Evolutionary conservation across 306 rosid species (phyloP).

Genomic region (Chamaecrista fasciculata): DNA sequence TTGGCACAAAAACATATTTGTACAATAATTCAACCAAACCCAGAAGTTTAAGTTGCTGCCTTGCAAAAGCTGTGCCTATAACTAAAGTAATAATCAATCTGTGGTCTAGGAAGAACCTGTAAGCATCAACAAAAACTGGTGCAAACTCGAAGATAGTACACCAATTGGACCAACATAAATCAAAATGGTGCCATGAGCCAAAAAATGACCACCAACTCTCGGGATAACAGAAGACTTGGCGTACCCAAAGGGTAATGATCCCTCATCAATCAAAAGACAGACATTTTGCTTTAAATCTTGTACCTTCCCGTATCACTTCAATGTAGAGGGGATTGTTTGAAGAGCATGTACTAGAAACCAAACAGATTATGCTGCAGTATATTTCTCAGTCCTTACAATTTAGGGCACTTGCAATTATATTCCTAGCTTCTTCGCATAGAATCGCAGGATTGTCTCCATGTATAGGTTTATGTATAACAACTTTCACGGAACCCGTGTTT

Average conservation of each 20-base stretch:
- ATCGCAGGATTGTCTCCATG: slow-evolving; percentile 54
- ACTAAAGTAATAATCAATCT: not conserved
- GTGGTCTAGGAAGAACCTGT: not conserved
- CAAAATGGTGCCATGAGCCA: slow-evolving; percentile 11
- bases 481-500: slow-evolving; percentile 69
- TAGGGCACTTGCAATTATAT: slow-evolving; percentile 53
- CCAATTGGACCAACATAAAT: slow-evolving; percentile 12
- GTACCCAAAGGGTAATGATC: slow-evolving; percentile 1
- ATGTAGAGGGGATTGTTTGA: slow-evolving; percentile 11
- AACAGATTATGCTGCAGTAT: slow-evolving; percentile 9
- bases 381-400: slow-evolving; percentile 43
- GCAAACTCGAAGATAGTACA: slow-evolving; percentile 18
- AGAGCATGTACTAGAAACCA: slow-evolving; percentile 24
- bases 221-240: slow-evolving; percentile 13
- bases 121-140: not conserved
- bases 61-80: not conserved
- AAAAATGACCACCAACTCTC: slow-evolving; percentile 28
- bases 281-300: slow-evolving; percentile 9
- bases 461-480: slow-evolving; percentile 74
- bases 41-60: not conserved
- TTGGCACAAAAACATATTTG: slow-evolving; percentile 6
- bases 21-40: not conserved
- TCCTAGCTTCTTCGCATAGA: slow-evolving; percentile 72
- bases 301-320: slow-evolving; percentile 30
- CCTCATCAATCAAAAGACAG: slow-evolving; percentile 1